Evolutionary conservation across 192 early-diverging fungal species (phyloP).

Genomic region (Coemansia sp.): DNA sequence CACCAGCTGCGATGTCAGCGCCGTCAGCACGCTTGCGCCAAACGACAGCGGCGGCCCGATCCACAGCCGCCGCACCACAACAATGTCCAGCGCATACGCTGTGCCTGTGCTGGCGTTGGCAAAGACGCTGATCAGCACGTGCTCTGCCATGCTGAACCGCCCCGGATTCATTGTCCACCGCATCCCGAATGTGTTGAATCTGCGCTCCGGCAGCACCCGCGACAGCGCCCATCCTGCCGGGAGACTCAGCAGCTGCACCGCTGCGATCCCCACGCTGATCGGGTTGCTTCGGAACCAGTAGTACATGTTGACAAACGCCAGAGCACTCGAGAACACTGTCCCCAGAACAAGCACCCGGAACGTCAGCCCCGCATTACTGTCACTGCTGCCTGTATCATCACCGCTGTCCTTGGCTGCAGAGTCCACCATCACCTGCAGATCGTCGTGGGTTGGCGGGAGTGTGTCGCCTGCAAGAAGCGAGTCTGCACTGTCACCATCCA

Average conservation of each 20-base stretch:
- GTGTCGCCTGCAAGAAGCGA: conserved; percentile 23
- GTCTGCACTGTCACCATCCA: background rate
- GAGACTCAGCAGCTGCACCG: conserved; percentile 70
- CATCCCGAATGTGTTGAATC: conserved; percentile 44
- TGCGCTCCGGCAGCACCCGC: conserved; percentile 55
- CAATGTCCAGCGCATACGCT: conserved; percentile 71
- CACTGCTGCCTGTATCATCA: background rate
- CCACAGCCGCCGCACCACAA: conserved; percentile 62
- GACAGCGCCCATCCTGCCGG: conserved; percentile 67
- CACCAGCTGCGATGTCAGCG: conserved; percentile 65
- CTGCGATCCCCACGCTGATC: conserved; percentile 61
- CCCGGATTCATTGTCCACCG: conserved; percentile 67
- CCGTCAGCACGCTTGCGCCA: conserved; percentile 59
- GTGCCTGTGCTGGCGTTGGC: conserved; percentile 68
- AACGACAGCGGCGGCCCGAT: conserved; percentile 65
- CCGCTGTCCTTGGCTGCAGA: conserved; percentile 53
- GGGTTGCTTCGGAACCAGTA: conserved; percentile 82
- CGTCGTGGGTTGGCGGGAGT: conserved; percentile 8
- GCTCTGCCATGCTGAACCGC: conserved; percentile 80
- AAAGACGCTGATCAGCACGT: conserved; percentile 76
- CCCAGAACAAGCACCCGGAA: conserved; percentile 68
- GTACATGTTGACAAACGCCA: conserved; percentile 69
- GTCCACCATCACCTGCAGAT: conserved; percentile 23
- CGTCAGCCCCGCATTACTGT: conserved; percentile 61
- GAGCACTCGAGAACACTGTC: conserved; percentile 56